Evolutionary conservation across 2,329 filamentous ascomycete species (phyloP).

Genomic region (Simplicillium aogashimaense): DNA sequence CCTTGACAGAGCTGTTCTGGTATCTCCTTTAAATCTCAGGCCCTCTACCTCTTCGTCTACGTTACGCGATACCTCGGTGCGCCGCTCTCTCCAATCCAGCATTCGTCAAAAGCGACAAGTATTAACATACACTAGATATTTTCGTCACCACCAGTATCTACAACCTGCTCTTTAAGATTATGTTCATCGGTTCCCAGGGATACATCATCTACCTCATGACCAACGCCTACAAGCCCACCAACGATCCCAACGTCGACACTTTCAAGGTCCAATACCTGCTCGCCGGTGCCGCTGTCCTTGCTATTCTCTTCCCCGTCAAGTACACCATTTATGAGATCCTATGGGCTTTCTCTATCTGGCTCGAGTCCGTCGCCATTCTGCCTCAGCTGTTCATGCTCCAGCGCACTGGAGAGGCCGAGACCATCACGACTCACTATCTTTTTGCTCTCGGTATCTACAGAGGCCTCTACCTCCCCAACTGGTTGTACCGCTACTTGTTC

Average conservation of each 20-base stretch:
- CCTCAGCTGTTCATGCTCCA: conserved; percentile 98
- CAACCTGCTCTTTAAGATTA: conserved; percentile 91
- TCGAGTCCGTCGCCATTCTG: conserved; percentile 91
- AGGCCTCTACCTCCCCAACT: conserved; percentile 96
- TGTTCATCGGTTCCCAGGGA: conserved; percentile 81
- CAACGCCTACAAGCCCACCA: conserved; percentile 92
- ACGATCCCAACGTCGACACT: conserved; percentile 93
- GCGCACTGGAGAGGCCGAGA: conserved; percentile 93
- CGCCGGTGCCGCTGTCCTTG: conserved; percentile 68
- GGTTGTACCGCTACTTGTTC: conserved; percentile 82
- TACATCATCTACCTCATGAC: conserved; percentile 99
- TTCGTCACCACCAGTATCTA: conserved; percentile 79
- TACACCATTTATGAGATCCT: conserved; percentile 79
- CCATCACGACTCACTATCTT: conserved; percentile 97
- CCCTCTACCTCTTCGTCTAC: conserved; percentile 89
- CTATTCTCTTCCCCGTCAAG: conserved; percentile 73
- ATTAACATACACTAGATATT: conserved; percentile 48
- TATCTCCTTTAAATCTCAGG: conserved; percentile 98
- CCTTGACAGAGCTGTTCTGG: conserved; percentile 77
- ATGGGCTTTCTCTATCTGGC: conserved; percentile 98
- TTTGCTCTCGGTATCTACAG: conserved; percentile 88
- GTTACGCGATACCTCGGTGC: conserved; percentile 81
- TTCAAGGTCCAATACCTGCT: conserved; percentile 95
- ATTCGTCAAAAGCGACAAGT: not conserved
- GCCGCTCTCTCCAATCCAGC: conserved; percentile 4